Evolutionary conservation across 2,329 filamentous ascomycete species (phyloP), one percentile per base, ranked within the genome.

Genomic region (Chrysoporthe austroafricana): DNA sequence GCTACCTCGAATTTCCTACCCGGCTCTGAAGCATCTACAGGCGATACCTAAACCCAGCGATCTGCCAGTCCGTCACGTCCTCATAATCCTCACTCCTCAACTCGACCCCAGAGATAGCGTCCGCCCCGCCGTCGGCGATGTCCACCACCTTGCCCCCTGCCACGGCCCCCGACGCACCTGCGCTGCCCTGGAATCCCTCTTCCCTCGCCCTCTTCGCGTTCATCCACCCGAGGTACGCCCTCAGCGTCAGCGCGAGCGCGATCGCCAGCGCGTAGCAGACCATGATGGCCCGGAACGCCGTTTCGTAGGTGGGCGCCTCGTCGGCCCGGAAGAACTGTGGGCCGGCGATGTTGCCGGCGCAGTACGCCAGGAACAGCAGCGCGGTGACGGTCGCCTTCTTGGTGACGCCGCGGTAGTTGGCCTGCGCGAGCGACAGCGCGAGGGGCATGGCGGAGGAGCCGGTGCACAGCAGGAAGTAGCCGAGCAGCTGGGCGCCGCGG

Each of bases 301-400:
- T 86, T 65, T 78, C 73, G 69, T 88, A 88, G 0, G 77, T 76
- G 0, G 86, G 86, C 7, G 81, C 83, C 72, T 88, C 84, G 1
- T 72, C 68, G 2, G 80, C 73, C 57, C 77, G 79, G 74, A 88
- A 88, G 71, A 88, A 81, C 57, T 87, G 85, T 2, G 86, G 86
- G 0, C 86, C 85, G 0, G 79, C 78, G 58, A 88, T 86, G 68
- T 88, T 88, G 1, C 86, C 86, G 0, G 80, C 75, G 64, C 85
- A 88, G 71, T 87, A 88, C 3, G 81, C 82, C 11, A 87, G 73
- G 70, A 88, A 87, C 4, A 88, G 74, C 71, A 88, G 72, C 0
- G 84, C 84, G 1, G 84, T 87, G 66, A 87, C 83, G 7, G 85
- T 86, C 81, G 86, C 85, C 75, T 87, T 88, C 78, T 88, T 88